These are phyloP conservation scores for Dryadomyces sulphureus DNA, from an alignment of 2,329 filamentous ascomycete species.

Conservation along the genomic window DNA sequence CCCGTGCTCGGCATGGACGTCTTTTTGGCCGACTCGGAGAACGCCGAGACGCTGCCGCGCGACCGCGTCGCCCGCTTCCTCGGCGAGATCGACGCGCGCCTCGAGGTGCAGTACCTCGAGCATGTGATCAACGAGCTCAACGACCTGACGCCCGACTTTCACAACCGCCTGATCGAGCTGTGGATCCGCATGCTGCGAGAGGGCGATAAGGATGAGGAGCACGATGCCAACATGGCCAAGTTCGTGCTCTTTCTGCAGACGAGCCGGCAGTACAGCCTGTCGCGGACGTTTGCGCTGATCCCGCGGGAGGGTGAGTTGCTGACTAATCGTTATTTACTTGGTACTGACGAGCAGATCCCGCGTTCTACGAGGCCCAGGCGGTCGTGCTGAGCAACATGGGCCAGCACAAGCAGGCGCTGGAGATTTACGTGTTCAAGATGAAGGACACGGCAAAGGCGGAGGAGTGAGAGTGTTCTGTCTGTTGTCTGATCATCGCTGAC, in stretches of 20 bases:
- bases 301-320: constrained; percentile 55
- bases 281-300: constrained; percentile 61
- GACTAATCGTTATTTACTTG: too few relatives aligned
- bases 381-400: constrained; percentile 91
- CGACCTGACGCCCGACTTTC: constrained; percentile 72
- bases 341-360: constrained; percentile 41
- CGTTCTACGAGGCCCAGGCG: constrained; percentile 80
- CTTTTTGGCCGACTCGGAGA: constrained; percentile 85
- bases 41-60: constrained; percentile 77
- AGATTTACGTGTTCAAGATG: constrained; percentile 94
- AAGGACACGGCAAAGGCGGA: constrained; percentile 79
- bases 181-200: constrained; percentile 34
- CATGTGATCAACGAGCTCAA: constrained; percentile 81
- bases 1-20: constrained; percentile 76
- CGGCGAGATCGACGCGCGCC: constrained; percentile 46
- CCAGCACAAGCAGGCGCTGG: constrained; percentile 86
- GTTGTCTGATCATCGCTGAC: constrained; percentile 10
- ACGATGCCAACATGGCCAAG: constrained; percentile 42
- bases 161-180: constrained; percentile 67
- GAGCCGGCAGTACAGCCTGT: constrained; percentile 68
- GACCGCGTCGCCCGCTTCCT: constrained; percentile 64
- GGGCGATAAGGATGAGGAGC: constrained; percentile 9
- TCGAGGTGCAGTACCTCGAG: constrained; percentile 75
- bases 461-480: constrained; percentile 44
- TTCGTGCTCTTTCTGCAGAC: constrained; percentile 62